Evolutionary conservation across 2,329 filamentous ascomycete species (phyloP).

Genomic region (Claviceps quebecensis): DNA sequence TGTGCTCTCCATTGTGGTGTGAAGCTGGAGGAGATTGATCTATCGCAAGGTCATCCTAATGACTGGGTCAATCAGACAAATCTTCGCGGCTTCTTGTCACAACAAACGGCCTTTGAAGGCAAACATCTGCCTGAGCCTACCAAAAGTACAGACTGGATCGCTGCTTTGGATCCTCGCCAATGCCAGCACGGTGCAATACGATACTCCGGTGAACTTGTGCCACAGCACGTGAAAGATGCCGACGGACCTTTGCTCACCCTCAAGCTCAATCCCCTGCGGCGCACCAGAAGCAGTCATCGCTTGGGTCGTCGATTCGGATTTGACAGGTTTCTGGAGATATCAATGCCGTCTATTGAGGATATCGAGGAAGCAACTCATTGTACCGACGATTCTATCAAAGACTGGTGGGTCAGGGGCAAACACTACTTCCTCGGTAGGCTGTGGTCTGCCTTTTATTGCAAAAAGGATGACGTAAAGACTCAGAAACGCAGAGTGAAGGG

Average conservation of each 20-base stretch:
- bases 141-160: slow-evolving; percentile 29
- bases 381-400: slow-evolving; percentile 17
- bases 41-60: slow-evolving; percentile 19
- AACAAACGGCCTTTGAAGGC: slow-evolving; percentile 25
- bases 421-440: slow-evolving; percentile 32
- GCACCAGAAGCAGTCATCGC: slow-evolving; percentile 35
- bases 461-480: slow-evolving; percentile 23
- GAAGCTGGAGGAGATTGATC: slow-evolving; percentile 19
- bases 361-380: slow-evolving; percentile 16
- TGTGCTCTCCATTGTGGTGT: slow-evolving; percentile 32
- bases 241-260: slow-evolving; percentile 30
- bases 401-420: slow-evolving; percentile 13
- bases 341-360: slow-evolving; percentile 30
- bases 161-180: slow-evolving; percentile 24
- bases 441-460: slow-evolving; percentile 35
- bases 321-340: slow-evolving; percentile 44
- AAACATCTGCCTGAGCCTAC: slow-evolving; percentile 35
- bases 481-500: background rate
- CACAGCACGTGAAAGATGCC: slow-evolving; percentile 14
- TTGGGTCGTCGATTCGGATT: slow-evolving; percentile 40
- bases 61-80: slow-evolving; percentile 28
- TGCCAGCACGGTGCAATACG: slow-evolving; percentile 24
- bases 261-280: slow-evolving; percentile 30
- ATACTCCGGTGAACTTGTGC: slow-evolving; percentile 28
- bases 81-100: slow-evolving; percentile 27